Base-by-base conservation (phyloP, 1,284 basidiomycete species). In the Trichosporon sp. region DNA sequence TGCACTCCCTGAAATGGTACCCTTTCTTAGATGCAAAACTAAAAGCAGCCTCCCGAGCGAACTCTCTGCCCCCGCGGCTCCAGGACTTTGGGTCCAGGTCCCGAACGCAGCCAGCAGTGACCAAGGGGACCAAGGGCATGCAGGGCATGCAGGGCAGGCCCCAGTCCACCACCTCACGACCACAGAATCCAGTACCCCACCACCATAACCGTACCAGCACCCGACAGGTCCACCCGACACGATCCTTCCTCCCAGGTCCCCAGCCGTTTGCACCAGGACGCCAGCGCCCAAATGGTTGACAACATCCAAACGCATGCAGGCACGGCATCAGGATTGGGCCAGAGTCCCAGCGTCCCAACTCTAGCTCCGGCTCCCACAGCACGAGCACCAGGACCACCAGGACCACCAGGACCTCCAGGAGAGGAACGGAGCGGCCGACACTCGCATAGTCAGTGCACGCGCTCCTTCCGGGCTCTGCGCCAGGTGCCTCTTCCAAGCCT, bases 11-110 rank as follows among this genome's bases (percentile, higher is more conserved):
- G 59, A 63, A 63, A 35, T 35, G 59, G 59, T 37, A 63, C 59
- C 59, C 59, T 37, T 35, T 32, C 59, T 35, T 37, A 35, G 31
- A 35, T 35, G 31, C 16, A 32, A 63, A 35, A 63, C 59, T 63
- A 63, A 63, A 63, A 63, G 59, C 59, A 63, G 59, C 31, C 31
- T 63, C 59, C 59, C 59, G 59, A 63, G 12, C 59, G 31, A 63
- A 63, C 59, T 63, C 59, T 63, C 59, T 35, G 59, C 31, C 59
- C 59, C 59, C 59, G 59, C 59, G 59, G 59, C 59, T 63, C 59
- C 59, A 63, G 59, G 59, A 63, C 31, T 63, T 63, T 63, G 59
- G 59, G 59, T 63, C 59, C 59, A 63, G 59, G 59, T 63, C 59
- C 56, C 59, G 59, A 63, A 63, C 32, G 35, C 59, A 6, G 31